Evolutionary conservation across 2,329 filamentous ascomycete genomes (phyloP).

Genomic region (Chalara sp.): DNA sequence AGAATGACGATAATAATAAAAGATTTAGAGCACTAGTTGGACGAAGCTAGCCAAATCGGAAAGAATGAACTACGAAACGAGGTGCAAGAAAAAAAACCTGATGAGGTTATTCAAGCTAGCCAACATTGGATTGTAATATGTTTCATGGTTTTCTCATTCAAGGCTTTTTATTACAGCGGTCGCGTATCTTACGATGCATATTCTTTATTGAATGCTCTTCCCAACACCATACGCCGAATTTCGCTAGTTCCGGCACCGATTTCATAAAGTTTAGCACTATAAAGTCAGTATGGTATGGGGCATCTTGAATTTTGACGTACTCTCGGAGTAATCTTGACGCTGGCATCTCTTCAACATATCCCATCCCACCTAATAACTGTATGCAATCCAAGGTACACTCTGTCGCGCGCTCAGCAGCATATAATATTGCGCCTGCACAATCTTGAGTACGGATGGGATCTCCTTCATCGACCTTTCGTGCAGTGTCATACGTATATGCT

Average conservation of each 20-base stretch:
- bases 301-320: constrained; percentile 8
- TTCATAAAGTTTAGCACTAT: constrained; percentile 74
- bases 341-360: constrained; percentile 92
- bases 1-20: too few relatives aligned
- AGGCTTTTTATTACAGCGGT: neutral
- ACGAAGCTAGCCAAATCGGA: too few relatives aligned
- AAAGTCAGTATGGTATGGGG: neutral
- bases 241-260: constrained; percentile 96
- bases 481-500: constrained; percentile 85
- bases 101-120: too few relatives aligned
- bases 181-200: constrained; percentile 8
- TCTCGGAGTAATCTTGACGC: constrained; percentile 76
- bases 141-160: neutral
- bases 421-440: constrained; percentile 89
- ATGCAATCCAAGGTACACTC: constrained; percentile 83
- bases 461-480: constrained; percentile 70
- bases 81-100: too few relatives aligned
- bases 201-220: constrained; percentile 34
- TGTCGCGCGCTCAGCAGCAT: constrained; percentile 84
- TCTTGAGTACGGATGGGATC: constrained; percentile 75
- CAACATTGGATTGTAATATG: neutral
- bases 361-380: constrained; percentile 90
- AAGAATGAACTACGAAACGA: too few relatives aligned
- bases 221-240: constrained; percentile 89
- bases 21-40: too few relatives aligned